These are phyloP conservation scores for Boechera retrofracta DNA, from an alignment of 345 rosid species.

Conservation along the genomic window DNA sequence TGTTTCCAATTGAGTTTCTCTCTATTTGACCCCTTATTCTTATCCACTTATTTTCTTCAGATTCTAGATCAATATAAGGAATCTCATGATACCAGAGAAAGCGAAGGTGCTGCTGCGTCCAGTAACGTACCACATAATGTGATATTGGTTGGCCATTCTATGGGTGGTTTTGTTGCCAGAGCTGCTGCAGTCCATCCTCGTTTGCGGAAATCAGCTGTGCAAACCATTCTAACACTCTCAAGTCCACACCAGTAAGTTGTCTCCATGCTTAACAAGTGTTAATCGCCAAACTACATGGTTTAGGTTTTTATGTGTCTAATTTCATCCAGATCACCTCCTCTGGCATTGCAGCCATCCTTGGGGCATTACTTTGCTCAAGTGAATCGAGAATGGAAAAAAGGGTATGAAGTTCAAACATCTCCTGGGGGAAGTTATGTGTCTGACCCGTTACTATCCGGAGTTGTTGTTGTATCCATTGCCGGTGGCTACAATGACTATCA, in stretches of 20 bases:
- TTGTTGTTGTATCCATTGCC: constrained; percentile 80
- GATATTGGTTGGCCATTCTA: constrained; percentile 96
- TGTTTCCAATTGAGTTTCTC: not conserved
- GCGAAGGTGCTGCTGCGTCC: constrained; percentile 74
- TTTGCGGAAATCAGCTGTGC: constrained; percentile 79
- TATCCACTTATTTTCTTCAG: constrained; percentile 49
- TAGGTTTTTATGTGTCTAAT: constrained; percentile 43
- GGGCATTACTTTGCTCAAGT: constrained; percentile 80
- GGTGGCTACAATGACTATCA: constrained; percentile 96
- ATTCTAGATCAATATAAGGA: constrained; percentile 90
- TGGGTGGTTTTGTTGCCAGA: constrained; percentile 99
- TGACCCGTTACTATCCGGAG: constrained; percentile 72
- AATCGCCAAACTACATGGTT: constrained; percentile 29
- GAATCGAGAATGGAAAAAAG: constrained; percentile 85
- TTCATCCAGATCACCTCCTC: constrained; percentile 89
- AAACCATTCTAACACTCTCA: constrained; percentile 92
- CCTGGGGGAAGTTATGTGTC: constrained; percentile 58
- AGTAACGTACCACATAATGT: constrained; percentile 78
- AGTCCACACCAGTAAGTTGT: constrained; percentile 91
- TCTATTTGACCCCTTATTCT: not conserved
- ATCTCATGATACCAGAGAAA: constrained; percentile 69
- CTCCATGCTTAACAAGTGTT: constrained; percentile 36
- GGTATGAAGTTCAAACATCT: constrained; percentile 67
- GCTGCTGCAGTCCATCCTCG: constrained; percentile 88
- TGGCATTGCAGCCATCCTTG: constrained; percentile 95